Evolutionary conservation across 805 yeast species (phyloP), one percentile per base, ranked within the genome.

Genomic region (Naumovozyma castellii): DNA sequence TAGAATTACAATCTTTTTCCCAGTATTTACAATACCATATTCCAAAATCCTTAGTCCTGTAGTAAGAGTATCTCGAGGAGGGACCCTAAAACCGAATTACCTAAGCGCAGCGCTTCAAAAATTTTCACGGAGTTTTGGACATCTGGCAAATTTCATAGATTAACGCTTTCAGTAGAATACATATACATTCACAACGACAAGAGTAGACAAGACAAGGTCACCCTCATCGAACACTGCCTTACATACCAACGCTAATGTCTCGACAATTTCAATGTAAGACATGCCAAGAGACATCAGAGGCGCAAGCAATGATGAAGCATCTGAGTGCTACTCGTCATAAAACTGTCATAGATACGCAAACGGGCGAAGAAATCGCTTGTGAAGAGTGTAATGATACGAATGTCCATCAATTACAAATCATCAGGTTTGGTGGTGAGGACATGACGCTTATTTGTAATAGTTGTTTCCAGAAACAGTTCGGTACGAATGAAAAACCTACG

Each of bases 361-460:
- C 61, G 2, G 64, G 57, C 8, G 79, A 75, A 47, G 57, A 55
- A 8, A 53, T 77, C 2, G 66, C 65, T 45, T 77, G 83, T 54
- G 80, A 75, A 50, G 73, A 70, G 32, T 77, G 83, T 54, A 65
- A 64, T 16, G 73, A 75, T 48, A 13, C 5, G 5, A 76, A 75
- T 47, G 65, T 77, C 36, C 80, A 75, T 54, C 71, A 69, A 48
- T 59, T 76, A 39, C 67, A 62, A 37, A 62, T 76, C 34, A 61
- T 72, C 5, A 54, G 81, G 30, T 72, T 66, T 51, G 81, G 78
- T 1, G 73, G 78, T 20, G 66, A 71, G 14, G 80, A 75, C 48
- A 70, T 76, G 68, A 55, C 68, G 0, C 54, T 75, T 43, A 53
- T 73, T 16, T 76, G 83, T 50, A 61, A 59, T 25, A 35, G 43